Percentiles rank a stretch among this genome's conserved stretches.
Evolutionary conservation across 1,284 basidiomycete species (phyloP).

Genomic region (Ganoderma sinense): DNA sequence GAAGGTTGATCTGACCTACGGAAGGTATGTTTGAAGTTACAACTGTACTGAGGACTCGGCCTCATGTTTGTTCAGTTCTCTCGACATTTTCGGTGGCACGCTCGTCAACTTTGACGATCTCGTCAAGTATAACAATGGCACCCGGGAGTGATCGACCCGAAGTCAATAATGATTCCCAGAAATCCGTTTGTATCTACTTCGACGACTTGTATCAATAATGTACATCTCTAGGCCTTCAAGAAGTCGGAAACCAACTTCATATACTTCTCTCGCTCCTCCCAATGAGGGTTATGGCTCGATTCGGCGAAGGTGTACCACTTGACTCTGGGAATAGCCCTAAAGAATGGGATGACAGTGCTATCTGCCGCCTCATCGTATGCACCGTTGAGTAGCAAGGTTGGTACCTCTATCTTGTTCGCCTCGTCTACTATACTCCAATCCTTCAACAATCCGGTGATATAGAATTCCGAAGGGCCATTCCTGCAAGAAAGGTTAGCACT

Average conservation of each 20-base stretch:
- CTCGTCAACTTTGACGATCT: conserved; percentile 79
- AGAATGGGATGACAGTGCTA: conserved; percentile 50
- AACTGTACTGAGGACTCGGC: background rate
- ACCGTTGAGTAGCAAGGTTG: conserved; percentile 61
- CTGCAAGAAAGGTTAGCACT: conserved; percentile 36
- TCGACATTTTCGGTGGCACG: conserved; percentile 86
- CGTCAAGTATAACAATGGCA: conserved; percentile 44
- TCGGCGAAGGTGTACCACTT: conserved; percentile 40
- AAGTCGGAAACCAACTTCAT: conserved; percentile 33
- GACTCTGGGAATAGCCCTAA: conserved; percentile 48
- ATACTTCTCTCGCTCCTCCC: conserved; percentile 40
- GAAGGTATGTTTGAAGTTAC: conserved; percentile 65
- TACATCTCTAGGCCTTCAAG: conserved; percentile 15
- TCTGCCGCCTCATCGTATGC: conserved; percentile 60
- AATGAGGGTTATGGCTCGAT: conserved; percentile 37
- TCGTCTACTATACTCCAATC: conserved; percentile 55
- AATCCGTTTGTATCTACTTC: background rate
- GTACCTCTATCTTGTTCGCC: conserved; percentile 51
- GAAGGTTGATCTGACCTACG: conserved; percentile 94
- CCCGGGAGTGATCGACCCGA: background rate
- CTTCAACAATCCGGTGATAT: conserved; percentile 55
- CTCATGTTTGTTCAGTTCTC: conserved; percentile 54
- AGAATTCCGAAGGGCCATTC: conserved; percentile 61
- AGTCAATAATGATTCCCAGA: background rate
- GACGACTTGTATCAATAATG: conserved; percentile 1